phyloP scores from a whole-genome alignment of 352 stramenopile genomes.

The Aphanomyces stellatus region DNA sequence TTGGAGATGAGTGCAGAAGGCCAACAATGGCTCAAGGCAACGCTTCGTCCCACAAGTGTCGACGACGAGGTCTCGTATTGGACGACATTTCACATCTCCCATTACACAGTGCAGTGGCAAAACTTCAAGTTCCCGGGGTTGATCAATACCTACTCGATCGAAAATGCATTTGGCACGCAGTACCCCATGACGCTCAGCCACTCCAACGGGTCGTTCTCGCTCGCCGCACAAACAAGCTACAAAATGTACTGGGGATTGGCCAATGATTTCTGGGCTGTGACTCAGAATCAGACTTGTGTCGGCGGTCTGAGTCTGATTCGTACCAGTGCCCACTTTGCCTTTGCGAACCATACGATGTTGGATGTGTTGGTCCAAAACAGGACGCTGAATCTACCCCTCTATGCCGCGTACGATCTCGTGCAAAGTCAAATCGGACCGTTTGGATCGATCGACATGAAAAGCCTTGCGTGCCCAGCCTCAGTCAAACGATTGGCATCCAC shows the following conservation, averaged over 20 bases:
- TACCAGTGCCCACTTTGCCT: background rate
- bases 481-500: background rate
- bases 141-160: background rate
- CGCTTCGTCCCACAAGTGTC: background rate
- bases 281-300: background rate
- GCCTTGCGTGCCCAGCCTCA: background rate
- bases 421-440: background rate
- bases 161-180: background rate
- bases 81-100: background rate
- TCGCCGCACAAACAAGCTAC: background rate
- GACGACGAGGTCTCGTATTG: background rate
- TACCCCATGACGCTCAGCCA: background rate
- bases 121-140: background rate
- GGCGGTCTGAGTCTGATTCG: background rate
- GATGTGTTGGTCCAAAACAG: background rate
- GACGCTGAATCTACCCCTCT: background rate
- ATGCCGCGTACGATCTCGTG: background rate
- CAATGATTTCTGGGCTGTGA: conserved; percentile 5
- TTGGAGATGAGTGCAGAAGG: background rate
- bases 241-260: conserved; percentile 15
- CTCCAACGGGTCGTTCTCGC: background rate
- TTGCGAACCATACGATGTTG: background rate
- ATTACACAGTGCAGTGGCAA: conserved; percentile 11
- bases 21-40: background rate
- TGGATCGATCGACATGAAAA: conserved; percentile 7